These are phyloP conservation scores for Lactifluus piperatus DNA, from an alignment of 768 basidiomycete genomes.

Conservation along the genomic window DNA sequence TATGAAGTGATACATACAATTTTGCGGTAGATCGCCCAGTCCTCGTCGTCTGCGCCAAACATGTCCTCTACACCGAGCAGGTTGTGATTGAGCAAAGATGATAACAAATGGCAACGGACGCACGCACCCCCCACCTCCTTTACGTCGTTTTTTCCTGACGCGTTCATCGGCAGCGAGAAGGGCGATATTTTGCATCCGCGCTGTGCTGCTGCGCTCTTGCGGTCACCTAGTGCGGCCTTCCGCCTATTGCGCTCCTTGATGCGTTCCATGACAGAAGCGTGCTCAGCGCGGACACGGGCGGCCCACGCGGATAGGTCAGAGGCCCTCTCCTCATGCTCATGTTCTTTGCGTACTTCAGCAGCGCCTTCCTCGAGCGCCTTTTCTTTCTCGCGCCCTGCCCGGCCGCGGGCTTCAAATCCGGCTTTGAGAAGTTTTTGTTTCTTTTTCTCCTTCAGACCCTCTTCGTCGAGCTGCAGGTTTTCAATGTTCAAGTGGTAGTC, in stretches of 20 bases:
- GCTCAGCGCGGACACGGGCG: no score
- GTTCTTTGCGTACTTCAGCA: constrained; percentile 56
- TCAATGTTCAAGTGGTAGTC: background rate
- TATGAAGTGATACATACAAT: constrained; percentile 49
- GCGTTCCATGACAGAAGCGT: no score
- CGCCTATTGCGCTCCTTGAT: no score
- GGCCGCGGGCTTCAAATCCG: no score
- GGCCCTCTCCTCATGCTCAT: constrained; percentile 67
- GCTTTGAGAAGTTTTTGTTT: no score
- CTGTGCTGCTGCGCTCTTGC: constrained; percentile 79
- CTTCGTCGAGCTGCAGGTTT: constrained; percentile 65
- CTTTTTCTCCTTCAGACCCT: no score
- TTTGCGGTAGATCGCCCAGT: constrained; percentile 96
- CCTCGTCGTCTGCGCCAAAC: constrained; percentile 92
- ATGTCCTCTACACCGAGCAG: constrained; percentile 59
- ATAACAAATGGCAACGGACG: background rate
- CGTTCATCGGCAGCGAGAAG: constrained; percentile 81
- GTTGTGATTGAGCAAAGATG: constrained; percentile 24
- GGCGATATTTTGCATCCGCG: no score
- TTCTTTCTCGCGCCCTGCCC: no score
- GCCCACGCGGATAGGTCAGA: constrained; percentile 70
- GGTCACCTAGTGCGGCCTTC: constrained; percentile 73
- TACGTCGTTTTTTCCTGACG: no score
- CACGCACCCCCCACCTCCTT: constrained; percentile 60
- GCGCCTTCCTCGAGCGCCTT: constrained; percentile 61